A percentile compares a stretch with the other conserved stretches of the same genome.
These are phyloP conservation scores for Daphne laureola DNA, from an alignment of 441 rosid genomes.

Conservation along the genomic window DNA sequence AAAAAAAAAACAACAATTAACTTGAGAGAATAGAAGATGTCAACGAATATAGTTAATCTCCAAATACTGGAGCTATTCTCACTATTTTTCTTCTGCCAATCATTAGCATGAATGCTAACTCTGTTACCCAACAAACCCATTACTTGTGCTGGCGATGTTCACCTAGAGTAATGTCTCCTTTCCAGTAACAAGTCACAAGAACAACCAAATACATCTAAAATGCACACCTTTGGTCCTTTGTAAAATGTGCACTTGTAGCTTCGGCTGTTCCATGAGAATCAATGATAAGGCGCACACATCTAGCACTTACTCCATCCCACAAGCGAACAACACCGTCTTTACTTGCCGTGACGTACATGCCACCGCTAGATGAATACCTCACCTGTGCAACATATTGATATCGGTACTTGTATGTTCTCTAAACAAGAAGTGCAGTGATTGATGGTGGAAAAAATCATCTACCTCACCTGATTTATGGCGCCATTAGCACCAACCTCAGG, in stretches of 20 bases:
- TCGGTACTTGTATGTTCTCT: slow-evolving; percentile 6
- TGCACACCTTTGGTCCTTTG: slow-evolving; percentile 72
- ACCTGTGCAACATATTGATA: slow-evolving; percentile 37
- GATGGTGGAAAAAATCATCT: slow-evolving; percentile 1
- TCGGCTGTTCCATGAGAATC: slow-evolving; percentile 71
- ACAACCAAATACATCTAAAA: slow-evolving; percentile 3
- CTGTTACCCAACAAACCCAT: no score
- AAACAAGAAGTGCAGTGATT: slow-evolving; percentile 3
- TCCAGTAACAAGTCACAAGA: no score
- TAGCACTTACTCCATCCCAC: slow-evolving; percentile 71
- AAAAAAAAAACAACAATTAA: no score
- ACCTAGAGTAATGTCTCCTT: no score
- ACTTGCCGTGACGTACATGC: slow-evolving; percentile 74
- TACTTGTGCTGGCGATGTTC: no score
- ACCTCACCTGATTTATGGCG: slow-evolving; percentile 76
- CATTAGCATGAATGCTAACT: no score
- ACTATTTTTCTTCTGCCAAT: no score
- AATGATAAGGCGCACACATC: slow-evolving; percentile 51
- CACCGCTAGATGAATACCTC: slow-evolving; percentile 74
- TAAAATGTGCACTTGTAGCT: slow-evolving; percentile 65
- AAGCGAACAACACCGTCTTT: slow-evolving; percentile 76
- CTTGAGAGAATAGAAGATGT: no score
- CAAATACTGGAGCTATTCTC: no score
- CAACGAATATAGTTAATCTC: no score
- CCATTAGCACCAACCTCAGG: slow-evolving; percentile 55